Base-by-base conservation (phyloP, 1,284 basidiomycete species). In the Sporisorium reilianum region DNA sequence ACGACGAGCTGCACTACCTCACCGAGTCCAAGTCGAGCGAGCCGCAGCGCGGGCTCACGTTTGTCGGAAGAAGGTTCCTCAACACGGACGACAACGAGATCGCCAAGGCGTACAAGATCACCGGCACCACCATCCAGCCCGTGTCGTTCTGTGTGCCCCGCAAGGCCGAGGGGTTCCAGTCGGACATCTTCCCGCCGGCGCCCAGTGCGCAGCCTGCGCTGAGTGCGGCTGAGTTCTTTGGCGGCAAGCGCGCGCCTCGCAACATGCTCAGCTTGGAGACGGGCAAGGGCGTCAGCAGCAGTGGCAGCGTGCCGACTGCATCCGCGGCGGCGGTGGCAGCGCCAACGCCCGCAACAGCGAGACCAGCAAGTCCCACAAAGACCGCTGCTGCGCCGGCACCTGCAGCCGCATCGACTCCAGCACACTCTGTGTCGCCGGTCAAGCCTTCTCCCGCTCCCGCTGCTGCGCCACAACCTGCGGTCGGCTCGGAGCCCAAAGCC, bases 41-140 rank as follows among this genome's bases (percentile, higher is more conserved):
- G 63, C 95, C 96, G 40, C 93, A 97, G 86, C 92, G 95, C 50
- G 97, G 97, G 18, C 93, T 98, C 90, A 93, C 92, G 78, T 96
- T 98, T 90, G 89, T 97, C 32, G 95, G 94, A 7, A 90, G 95
- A 28, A 91, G 95, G 49, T 90, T 92, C 0, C 89, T 98, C 75
- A 93, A 90, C 81, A 91, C 95, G 20, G 87, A 89, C 38, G 94
- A 97, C 60, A 96, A 95, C 85, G 97, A 99, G 86, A 97, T 98
- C 78, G 95, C 94, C 1, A 90, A 94, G 45, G 94, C 93, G 0
- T 97, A 94, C 89, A 99, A 99, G 86, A 89, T 97, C 28, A 89
- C 91, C 5, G 90, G 89, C 1, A 87, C 87, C 23, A 87, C 88
- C 34, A 89, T 97, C 66, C 94, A 97, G 84, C 93, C 95, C 3